phyloP scores from a whole-genome alignment of 768 basidiomycete genomes.

The Termitomyces sp. region DNA sequence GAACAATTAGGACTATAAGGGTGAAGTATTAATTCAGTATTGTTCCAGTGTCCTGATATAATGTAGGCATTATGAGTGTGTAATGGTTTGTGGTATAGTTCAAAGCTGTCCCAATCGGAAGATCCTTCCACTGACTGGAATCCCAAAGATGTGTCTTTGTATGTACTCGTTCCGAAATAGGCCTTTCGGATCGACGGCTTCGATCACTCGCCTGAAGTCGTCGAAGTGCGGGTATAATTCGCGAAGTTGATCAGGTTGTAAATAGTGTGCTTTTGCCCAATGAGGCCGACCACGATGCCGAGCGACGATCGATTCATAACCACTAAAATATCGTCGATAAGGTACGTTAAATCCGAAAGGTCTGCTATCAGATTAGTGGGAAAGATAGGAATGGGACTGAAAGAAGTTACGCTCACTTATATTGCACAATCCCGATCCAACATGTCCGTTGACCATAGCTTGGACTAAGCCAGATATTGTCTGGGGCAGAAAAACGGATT shows the following conservation, averaged over 20 bases:
- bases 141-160: slow-evolving; percentile 80
- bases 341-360: slow-evolving; percentile 84
- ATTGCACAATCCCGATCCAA: slow-evolving; percentile 99
- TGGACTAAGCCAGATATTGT: slow-evolving; percentile 95
- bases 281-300: slow-evolving; percentile 82
- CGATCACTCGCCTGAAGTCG: slow-evolving; percentile 66
- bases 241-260: slow-evolving; percentile 62
- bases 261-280: slow-evolving; percentile 91
- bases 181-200: slow-evolving; percentile 69
- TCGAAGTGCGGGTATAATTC: slow-evolving; percentile 78
- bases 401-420: slow-evolving; percentile 61
- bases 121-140: slow-evolving; percentile 37
- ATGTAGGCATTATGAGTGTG: slow-evolving; percentile 11
- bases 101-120: slow-evolving; percentile 33
- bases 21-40: slow-evolving; percentile 6
- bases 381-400: slow-evolving; percentile 4
- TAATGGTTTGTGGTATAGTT: slow-evolving; percentile 1
- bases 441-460: slow-evolving; percentile 74
- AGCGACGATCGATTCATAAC: slow-evolving; percentile 70
- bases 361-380: slow-evolving; percentile 35
- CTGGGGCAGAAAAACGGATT: slow-evolving; percentile 81
- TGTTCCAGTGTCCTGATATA: slow-evolving; percentile 11
- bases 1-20: slow-evolving; percentile 77
- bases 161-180: slow-evolving; percentile 89
- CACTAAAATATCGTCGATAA: slow-evolving; percentile 73